Evolutionary conservation across 2,329 filamentous ascomycete species (phyloP).

Genomic region (Geosmithia putterillii): DNA sequence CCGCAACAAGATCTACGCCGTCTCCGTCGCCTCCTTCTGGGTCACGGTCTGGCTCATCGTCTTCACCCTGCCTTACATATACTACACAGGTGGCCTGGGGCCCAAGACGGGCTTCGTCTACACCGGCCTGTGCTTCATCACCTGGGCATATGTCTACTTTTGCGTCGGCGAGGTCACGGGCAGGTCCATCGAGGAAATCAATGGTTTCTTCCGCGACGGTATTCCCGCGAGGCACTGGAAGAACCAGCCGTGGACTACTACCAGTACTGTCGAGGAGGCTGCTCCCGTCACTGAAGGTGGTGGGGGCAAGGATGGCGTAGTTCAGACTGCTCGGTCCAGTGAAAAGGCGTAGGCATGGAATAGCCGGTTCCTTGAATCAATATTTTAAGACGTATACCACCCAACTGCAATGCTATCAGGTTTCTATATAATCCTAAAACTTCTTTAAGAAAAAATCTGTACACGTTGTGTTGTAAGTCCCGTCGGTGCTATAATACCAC

Average conservation of each 20-base stretch:
- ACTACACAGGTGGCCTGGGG: slow-evolving; percentile 22
- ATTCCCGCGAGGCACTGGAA: slow-evolving; percentile 14
- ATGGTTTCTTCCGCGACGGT: slow-evolving; percentile 10
- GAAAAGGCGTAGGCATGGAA: no score
- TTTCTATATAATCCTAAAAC: no score
- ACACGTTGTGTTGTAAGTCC: no score
- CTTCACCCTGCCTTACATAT: slow-evolving; percentile 26
- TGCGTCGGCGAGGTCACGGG: slow-evolving; percentile 18
- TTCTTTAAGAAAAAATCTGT: no score
- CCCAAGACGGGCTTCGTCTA: slow-evolving; percentile 26
- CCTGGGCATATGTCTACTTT: slow-evolving; percentile 21
- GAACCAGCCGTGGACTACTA: slow-evolving; percentile 7
- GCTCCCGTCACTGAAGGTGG: no score
- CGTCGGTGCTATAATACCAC: no score
- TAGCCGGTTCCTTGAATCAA: no score
- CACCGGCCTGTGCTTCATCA: slow-evolving; percentile 17
- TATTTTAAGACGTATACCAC: no score
- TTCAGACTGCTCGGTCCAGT: no score
- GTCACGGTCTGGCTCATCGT: slow-evolving; percentile 25
- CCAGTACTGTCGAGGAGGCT: not conserved
- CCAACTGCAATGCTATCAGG: no score
- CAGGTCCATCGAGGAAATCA: slow-evolving; percentile 15
- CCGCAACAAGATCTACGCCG: slow-evolving; percentile 30
- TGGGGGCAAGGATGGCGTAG: no score
- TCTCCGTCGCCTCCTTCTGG: slow-evolving; percentile 29